Base-by-base conservation (phyloP, 2,329 filamentous ascomycete species). In the Ophiocordyceps polyrhachis-furcata region DNA sequence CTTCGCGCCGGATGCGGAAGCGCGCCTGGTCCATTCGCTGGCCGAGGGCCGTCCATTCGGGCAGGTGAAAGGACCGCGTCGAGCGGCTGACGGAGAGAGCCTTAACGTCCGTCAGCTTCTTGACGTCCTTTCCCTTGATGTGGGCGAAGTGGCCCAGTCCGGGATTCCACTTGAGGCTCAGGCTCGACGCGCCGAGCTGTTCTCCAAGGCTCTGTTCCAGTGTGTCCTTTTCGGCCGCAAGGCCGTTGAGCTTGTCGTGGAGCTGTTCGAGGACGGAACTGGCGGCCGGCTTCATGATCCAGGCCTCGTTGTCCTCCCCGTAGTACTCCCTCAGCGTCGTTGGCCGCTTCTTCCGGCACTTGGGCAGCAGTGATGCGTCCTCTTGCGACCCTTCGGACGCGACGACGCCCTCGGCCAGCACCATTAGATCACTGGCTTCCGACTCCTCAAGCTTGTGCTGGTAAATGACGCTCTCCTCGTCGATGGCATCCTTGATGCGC, bases 81-180 rank as follows among this genome's bases (percentile, higher is more conserved):
- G 78, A 81, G 52, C 86, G 91, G 52, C 82, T 89, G 2, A 85
- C 81, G 29, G 80, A 82, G 43, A 96, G 71, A 12, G 58, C 65
- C 56, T 56, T 52, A 20, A 63, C 50, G 41, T 58, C 49, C 23
- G 50, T 42, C 12, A 62, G 48, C 35, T 53, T 56, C 19, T 62
- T 64, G 41, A 73, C 66, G 53, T 91, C 82, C 58, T 83, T 88
- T 31, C 86, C 86, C 60, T 81, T 91, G 53, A 96, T 74, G 58
- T 96, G 88, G 53, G 83, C 88, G 55, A 93, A 83, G 58, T 98
- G 85, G 9, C 91, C 89, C 2, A 94, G 71, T 14, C 80, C 81
- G 0, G 89, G 82, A 1, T 81, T 86, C 83, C 87, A 96, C 53
- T 81, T 83, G 19, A 98, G 71, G 1, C 78, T 82, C 40, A 96